phyloP scores from a whole-genome alignment of 331 rosid genomes.

The Stylosanthes scabra region DNA sequence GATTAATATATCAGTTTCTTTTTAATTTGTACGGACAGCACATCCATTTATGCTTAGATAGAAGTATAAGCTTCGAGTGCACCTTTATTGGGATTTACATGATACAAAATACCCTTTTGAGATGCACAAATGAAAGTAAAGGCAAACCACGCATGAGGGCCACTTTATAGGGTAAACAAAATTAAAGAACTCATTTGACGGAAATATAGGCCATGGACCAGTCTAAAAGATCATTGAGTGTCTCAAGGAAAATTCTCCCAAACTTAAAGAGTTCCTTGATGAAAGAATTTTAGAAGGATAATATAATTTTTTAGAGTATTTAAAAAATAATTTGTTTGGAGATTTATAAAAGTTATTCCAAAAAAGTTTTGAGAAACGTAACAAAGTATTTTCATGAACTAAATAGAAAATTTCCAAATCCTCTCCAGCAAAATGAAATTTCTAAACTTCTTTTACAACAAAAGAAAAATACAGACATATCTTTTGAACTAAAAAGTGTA shows the following conservation, averaged over 20 bases:
- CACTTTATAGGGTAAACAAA: conserved; percentile 38
- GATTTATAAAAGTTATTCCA: too few species aligned
- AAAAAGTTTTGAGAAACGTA: too few species aligned
- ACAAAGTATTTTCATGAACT: too few species aligned
- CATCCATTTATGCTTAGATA: background rate
- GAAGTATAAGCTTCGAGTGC: background rate
- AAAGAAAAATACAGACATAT: too few species aligned
- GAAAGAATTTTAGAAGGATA: too few species aligned
- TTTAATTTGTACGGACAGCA: background rate
- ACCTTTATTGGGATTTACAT: conserved; percentile 22
- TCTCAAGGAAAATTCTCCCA: conserved; percentile 2
- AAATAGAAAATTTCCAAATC: too few species aligned
- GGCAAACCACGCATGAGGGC: conserved; percentile 29
- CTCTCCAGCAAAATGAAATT: too few species aligned
- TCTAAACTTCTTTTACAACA: too few species aligned
- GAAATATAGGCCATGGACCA: conserved; percentile 25
- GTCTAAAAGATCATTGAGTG: conserved; percentile 18
- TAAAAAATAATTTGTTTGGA: too few species aligned
- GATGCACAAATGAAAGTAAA: conserved; percentile 44
- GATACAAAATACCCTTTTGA: background rate
- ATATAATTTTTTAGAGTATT: too few species aligned
- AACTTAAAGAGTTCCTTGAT: background rate
- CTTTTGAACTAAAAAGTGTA: too few species aligned
- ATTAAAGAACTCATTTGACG: conserved; percentile 48
- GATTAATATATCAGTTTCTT: background rate